Evolutionary conservation across 805 yeast genomes (phyloP), one percentile per base, ranked within the genome.

Genomic region (Ogataea allantospora): DNA sequence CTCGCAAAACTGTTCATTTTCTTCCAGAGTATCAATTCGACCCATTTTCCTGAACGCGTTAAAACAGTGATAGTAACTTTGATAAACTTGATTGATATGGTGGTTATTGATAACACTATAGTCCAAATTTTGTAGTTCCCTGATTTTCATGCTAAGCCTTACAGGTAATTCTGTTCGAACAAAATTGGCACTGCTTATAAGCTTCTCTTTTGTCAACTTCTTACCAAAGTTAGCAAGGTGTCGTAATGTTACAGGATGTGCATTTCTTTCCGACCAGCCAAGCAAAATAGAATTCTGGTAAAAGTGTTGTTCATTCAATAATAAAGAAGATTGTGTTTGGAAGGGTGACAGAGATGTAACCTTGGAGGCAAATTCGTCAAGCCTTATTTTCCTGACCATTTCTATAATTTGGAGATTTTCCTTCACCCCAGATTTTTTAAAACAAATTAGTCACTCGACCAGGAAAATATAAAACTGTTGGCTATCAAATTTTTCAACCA

Each of bases 171-270:
- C 98, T 27, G 83, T 69, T 31, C 95, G 68, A 1, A 88, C 96
- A 57, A 91, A 93, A 55, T 84, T 87, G 13, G 96, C 98, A 45
- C 93, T 81, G 27, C 80, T 70, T 8, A 91, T 66, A 33, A 91
- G 70, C 63, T 89, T 88, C 24, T 81, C 86, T 47, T 77, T 77
- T 10, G 88, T 84, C 35, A 91, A 61, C 23, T 74, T 75, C 50
- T 82, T 81, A 31, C 96, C 97, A 57, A 83, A 91, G 27, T 88
- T 88, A 2, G 96, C 96, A 48, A 91, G 63, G 53, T 91, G 97
- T 35, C 87, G 70, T n/a, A 93, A 60, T 1, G 96, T 82, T 15
- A 91, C 95, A 0, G 98, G 96, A 57, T 87, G 88, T 0, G 96
- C 89, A n/a, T 56, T 56, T 46, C 78, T 75, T 33, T 73, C 67